Evolutionary conservation across 169 alveolate genomes (phyloP), one percentile per base, ranked within the genome.

Genomic region (Plasmodium adleri): DNA sequence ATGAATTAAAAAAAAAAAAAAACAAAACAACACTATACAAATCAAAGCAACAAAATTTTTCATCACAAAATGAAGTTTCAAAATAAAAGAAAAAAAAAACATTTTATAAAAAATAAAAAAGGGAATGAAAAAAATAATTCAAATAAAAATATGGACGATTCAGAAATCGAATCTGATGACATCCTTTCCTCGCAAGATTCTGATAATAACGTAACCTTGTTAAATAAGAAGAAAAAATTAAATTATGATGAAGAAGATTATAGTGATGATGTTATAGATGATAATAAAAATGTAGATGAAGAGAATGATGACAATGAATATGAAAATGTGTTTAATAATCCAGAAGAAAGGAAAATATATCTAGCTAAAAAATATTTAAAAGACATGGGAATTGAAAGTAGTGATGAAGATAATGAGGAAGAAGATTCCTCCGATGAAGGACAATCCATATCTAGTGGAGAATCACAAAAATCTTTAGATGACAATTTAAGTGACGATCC

Each of bases 261-360:
- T 39, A 39, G 47, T 39, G 47, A 39, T 39, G 24, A 26, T 15
- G 66, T 12, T 60, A 45, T 56, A 45, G 58, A 26, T 66, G 58
- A 66, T 7, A 43, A 62, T 32, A 47, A 50, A 32, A 68, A 58
- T 1, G 52, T 64, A 43, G 89, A 54, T 28, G 63, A 45, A 49
- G 74, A 32, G n/a, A n/a, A 10, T 24, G 60, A 43, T 56, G 76
- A 68, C 3, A 74, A 76, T 1, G 68, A 76, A 62, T 47, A 76
- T 20, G 75, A 70, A 24, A 52, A 78, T 58, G 45, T 26, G 3
- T 78, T 64, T 45, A 78, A 78, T 52, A 78, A 78, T 47, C 89
- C 89, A 58, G 89, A 78, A 52, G 89, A 78, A 58, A 64, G 89
- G 70, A 78, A 78, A 78, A 78, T 78, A 54, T 70, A 78, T 70